Percentiles rank a stretch among this genome's conserved stretches.
phyloP scores from a whole-genome alignment of 306 rosid genomes.

The Malus sieversii region DNA sequence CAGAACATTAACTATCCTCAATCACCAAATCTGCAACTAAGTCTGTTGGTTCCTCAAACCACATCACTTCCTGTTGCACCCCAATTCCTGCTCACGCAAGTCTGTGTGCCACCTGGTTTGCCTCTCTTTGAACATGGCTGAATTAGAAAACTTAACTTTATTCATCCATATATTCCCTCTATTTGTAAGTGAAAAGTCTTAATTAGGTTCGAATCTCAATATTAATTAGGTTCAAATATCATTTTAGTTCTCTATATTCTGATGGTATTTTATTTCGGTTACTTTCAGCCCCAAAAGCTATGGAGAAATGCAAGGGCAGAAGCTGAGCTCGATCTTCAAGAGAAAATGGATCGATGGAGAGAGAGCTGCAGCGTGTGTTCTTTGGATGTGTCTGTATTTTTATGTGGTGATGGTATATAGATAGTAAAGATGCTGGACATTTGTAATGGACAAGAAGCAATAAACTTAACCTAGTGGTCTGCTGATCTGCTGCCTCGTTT shows the following conservation, averaged over 20 bases:
- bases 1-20: too few relatives aligned
- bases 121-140: too few relatives aligned
- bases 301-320: conserved; percentile 98
- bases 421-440: conserved; percentile 35
- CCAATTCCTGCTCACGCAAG: too few relatives aligned
- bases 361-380: conserved; percentile 19
- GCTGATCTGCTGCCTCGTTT: conserved; percentile 44
- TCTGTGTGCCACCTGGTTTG: too few relatives aligned
- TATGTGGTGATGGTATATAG: conserved; percentile 49
- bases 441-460: conserved; percentile 66
- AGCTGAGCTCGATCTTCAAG: conserved; percentile 44
- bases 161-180: too few relatives aligned
- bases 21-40: too few relatives aligned
- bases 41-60: too few relatives aligned
- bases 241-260: not conserved
- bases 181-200: too few relatives aligned
- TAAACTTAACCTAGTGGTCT: conserved; percentile 46
- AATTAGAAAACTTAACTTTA: too few relatives aligned
- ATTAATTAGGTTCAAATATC: too few relatives aligned
- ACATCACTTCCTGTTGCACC: too few relatives aligned
- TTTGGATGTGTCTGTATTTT: conserved; percentile 52
- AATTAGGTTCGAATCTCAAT: too few relatives aligned
- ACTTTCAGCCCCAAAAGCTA: conserved; percentile 89
- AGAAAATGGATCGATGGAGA: conserved; percentile 9
- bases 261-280: not conserved